Conservation (phyloP, 2,329 filamentous ascomycete species). For the Hypomyces rosellus region DNA sequence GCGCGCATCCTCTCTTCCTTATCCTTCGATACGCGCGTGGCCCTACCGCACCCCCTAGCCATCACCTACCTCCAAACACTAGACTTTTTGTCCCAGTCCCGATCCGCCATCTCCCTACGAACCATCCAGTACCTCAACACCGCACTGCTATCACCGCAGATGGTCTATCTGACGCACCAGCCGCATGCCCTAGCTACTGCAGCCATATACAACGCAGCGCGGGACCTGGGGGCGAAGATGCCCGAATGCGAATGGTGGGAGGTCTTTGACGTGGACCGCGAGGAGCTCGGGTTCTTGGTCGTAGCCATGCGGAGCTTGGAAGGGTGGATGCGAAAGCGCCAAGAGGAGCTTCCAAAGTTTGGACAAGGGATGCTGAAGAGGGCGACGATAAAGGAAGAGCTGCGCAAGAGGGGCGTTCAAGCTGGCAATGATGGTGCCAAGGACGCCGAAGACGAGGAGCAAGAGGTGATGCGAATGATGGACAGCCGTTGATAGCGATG, state of each 20-base stretch:
- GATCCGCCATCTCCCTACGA: slow-evolving; percentile 52
- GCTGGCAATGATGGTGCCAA: slow-evolving; percentile 24
- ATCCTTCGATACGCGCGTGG: slow-evolving; percentile 77
- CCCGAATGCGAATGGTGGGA: slow-evolving; percentile 93
- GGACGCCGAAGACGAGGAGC: slow-evolving; percentile 33
- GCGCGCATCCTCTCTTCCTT: slow-evolving; percentile 68
- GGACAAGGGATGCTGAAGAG: slow-evolving; percentile 50
- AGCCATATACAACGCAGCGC: slow-evolving; percentile 82
- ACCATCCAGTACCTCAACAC: slow-evolving; percentile 79
- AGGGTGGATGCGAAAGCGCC: slow-evolving; percentile 58
- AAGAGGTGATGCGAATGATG: slow-evolving; percentile 37
- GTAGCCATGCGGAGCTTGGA: slow-evolving; percentile 77
- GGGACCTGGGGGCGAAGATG: slow-evolving; percentile 69
- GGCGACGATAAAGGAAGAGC: slow-evolving; percentile 51
- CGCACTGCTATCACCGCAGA: slow-evolving; percentile 76
- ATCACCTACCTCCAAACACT: slow-evolving; percentile 91
- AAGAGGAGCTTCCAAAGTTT: slow-evolving; percentile 46
- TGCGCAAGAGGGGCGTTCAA: slow-evolving; percentile 45
- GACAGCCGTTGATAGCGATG: slow-evolving; percentile 23
- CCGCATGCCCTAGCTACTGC: slow-evolving; percentile 79
- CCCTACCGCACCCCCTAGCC: slow-evolving; percentile 77
- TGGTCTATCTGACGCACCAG: slow-evolving; percentile 88
- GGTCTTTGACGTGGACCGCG: slow-evolving; percentile 90
- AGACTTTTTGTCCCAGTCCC: slow-evolving; percentile 50
- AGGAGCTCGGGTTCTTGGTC: slow-evolving; percentile 89